A percentile compares a stretch with the other conserved stretches of the same genome.
phyloP scores from a whole-genome alignment of 1,284 basidiomycete genomes.

The Kalmanozyma brasiliensis region DNA sequence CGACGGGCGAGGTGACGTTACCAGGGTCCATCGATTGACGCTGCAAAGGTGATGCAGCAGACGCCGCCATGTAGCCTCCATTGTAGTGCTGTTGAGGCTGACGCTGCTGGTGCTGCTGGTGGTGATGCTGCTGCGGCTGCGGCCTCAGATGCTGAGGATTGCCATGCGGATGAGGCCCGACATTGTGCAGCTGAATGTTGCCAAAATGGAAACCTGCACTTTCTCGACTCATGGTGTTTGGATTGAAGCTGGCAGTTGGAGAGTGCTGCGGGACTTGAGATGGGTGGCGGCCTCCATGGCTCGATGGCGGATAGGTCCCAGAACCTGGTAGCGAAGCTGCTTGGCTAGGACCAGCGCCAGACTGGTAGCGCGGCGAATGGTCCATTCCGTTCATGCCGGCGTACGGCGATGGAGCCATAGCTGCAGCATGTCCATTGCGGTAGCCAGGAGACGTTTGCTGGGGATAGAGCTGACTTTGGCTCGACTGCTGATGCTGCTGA shows the following conservation, averaged over 20 bases:
- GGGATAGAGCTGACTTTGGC: conserved; percentile 14
- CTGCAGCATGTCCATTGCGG: neutral
- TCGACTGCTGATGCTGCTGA: conserved; percentile 2
- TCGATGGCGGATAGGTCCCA: neutral
- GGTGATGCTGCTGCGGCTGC: conserved; percentile 6
- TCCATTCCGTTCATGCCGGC: neutral
- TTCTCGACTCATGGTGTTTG: neutral
- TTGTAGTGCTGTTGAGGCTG: conserved; percentile 15
- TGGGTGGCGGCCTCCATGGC: neutral
- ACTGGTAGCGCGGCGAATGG: conserved; percentile 10
- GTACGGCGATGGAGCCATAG: conserved; percentile 6
- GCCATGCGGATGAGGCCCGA: conserved; percentile 3
- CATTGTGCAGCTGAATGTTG: conserved; percentile 5
- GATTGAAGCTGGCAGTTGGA: neutral
- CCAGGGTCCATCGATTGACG: conserved; percentile 7
- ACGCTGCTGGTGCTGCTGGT: neutral
- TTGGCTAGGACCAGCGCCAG: conserved; percentile 1
- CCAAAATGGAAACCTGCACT: neutral
- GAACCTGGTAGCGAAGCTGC: neutral
- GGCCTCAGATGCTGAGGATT: neutral
- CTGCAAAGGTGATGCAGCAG: neutral
- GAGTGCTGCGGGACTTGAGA: conserved; percentile 8
- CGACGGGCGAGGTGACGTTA: conserved; percentile 4
- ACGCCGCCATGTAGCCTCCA: neutral
- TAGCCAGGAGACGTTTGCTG: conserved; percentile 12